Evolutionary conservation across 352 stramenopile species (phyloP).

Genomic region (Poterioochromonas sp.): DNA sequence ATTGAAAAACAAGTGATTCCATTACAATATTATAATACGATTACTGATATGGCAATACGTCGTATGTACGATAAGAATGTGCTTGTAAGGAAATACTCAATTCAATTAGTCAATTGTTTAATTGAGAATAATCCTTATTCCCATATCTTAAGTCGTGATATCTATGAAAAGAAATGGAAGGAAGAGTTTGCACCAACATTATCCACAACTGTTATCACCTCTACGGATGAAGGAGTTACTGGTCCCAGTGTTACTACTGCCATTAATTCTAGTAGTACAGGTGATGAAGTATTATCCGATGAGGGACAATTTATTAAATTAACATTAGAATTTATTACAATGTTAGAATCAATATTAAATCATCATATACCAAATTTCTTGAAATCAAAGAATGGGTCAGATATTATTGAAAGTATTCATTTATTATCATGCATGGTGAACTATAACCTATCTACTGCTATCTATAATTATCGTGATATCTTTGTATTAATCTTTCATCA

Average conservation of each 20-base stretch:
- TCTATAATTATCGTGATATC: background rate
- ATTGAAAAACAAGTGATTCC: constrained; percentile 70
- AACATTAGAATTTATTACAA: background rate
- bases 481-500: constrained; percentile 15
- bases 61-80: constrained; percentile 83
- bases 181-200: background rate
- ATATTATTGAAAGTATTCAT: background rate
- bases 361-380: background rate
- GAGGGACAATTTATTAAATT: background rate
- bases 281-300: background rate
- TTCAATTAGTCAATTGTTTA: constrained; percentile 70
- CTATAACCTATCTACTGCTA: background rate
- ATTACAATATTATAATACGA: constrained; percentile 49
- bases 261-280: background rate
- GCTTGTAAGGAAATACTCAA: constrained; percentile 71
- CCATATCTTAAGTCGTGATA: constrained; percentile 62
- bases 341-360: background rate
- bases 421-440: background rate
- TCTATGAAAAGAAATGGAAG: background rate
- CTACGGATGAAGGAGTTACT: background rate
- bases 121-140: constrained; percentile 88
- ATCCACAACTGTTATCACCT: background rate
- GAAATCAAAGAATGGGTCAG: background rate
- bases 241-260: background rate
- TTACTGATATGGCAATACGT: constrained; percentile 70